A percentile compares a stretch with the other conserved stretches of the same genome.
phyloP scores from a whole-genome alignment of 441 rosid species.

The Metrosideros polymorpha region DNA sequence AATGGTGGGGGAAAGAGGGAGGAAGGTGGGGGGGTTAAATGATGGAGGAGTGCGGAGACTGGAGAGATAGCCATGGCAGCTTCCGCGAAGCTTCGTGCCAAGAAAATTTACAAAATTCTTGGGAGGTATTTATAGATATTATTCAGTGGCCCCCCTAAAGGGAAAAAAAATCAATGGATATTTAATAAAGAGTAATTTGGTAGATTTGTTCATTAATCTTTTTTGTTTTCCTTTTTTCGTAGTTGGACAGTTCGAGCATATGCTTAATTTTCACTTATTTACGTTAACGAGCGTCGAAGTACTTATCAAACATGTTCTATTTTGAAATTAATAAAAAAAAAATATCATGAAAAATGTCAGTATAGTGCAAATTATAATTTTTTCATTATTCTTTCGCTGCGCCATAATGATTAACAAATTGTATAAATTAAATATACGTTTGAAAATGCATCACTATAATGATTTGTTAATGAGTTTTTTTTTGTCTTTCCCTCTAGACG shows the following conservation, averaged over 20 bases:
- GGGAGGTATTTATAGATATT: background rate
- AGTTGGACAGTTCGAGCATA: no score
- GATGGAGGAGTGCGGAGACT: background rate
- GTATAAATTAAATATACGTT: background rate
- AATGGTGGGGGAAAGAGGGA: constrained; percentile 1
- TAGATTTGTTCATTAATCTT: background rate
- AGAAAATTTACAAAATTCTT: rapidly evolving
- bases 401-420: background rate
- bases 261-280: background rate
- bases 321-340: background rate
- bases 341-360: background rate
- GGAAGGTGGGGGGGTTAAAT: constrained; percentile 6
- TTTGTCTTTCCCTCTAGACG: background rate
- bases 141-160: background rate
- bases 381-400: background rate
- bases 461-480: background rate
- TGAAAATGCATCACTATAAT: rapidly evolving
- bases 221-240: background rate
- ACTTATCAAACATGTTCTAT: background rate
- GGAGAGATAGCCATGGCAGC: constrained; percentile 29
- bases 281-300: background rate
- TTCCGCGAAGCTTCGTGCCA: constrained; percentile 67
- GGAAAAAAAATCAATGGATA: background rate
- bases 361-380: background rate
- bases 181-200: background rate